Base-by-base conservation (phyloP, 176 grass and related monocot species). In the Eragrostis curvula region DNA sequence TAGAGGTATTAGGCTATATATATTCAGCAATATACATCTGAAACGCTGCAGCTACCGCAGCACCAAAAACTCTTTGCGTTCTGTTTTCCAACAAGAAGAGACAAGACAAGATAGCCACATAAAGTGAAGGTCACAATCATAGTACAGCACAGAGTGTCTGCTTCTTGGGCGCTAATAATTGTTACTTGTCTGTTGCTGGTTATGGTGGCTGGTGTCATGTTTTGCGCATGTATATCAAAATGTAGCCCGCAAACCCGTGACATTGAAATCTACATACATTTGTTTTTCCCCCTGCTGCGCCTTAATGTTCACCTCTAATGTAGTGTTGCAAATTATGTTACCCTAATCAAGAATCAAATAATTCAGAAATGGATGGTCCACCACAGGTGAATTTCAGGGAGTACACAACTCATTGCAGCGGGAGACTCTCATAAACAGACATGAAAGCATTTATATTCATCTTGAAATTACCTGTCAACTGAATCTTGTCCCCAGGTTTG, bases 401-500 rank as follows among this genome's bases (percentile, higher is more conserved):
- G n/a, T n/a, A n/a, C n/a, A n/a, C n/a, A n/a, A n/a, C n/a, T n/a
- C n/a, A n/a, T n/a, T n/a, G n/a, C n/a, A n/a, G n/a, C n/a, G n/a
- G n/a, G n/a, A n/a, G n/a, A n/a, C n/a, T 36, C 32, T 36, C 32
- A 36, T 36, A 42, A 1, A 16, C 6, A 61, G 24, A 61, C 23
- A 61, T 4, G 23, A 79, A 85, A n/a, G 16, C 15, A 45, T 72
- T 52, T 85, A 16, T 6, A 70, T 48, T 30, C 28, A 56, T 72
- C 66, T 42, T 12, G 45, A 85, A 70, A 7, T 50, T 83, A 99
- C 93, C 96, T 87, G 96, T 91, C 43, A 99, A 62, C 69, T 83
- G 75, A 85, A 99, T 86, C 83, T 99, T 93, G 82, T 99, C 96
- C 72, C 96, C 96, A 66, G 96, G 91, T 77, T 88, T 99, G 77